A percentile compares a stretch with the other conserved stretches of the same genome.
phyloP scores from a whole-genome alignment of 106 monocot genomes.

The Acorus calamus region DNA sequence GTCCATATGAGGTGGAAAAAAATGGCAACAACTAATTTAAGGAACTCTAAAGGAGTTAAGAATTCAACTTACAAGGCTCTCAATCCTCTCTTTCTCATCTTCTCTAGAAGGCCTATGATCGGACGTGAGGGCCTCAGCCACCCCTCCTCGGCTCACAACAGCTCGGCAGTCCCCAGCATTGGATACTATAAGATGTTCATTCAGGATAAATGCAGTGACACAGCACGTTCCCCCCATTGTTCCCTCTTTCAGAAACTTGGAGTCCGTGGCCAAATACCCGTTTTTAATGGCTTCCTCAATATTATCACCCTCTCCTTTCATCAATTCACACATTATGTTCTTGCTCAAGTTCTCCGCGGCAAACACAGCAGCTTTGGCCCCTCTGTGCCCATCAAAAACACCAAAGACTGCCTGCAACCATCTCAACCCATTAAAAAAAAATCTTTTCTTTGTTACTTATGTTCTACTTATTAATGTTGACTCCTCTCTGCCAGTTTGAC shows the following conservation, averaged over 20 bases:
- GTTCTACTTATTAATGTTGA: too few relatives aligned
- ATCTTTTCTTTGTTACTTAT: too few relatives aligned
- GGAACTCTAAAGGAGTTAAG: too few relatives aligned
- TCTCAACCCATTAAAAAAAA: too few relatives aligned
- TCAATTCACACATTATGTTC: conserved; percentile 38
- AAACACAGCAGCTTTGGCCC: conserved; percentile 68
- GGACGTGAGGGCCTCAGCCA: conserved; percentile 66
- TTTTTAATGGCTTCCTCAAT: conserved; percentile 43
- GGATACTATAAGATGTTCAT: conserved; percentile 65
- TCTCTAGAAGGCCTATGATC: conserved; percentile 71
- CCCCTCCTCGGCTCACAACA: conserved; percentile 58
- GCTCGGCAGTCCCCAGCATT: conserved; percentile 93
- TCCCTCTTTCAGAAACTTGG: conserved; percentile 47
- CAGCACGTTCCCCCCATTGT: conserved; percentile 55
- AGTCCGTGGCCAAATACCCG: conserved; percentile 63
- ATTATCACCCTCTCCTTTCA: conserved; percentile 9
- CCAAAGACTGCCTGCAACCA: conserved; percentile 76
- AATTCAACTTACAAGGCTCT: conserved; percentile 54
- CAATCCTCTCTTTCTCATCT: conserved; percentile 74
- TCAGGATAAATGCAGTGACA: conserved; percentile 63
- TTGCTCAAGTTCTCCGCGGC: conserved; percentile 57
- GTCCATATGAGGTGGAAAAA: too few relatives aligned
- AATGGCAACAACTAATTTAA: too few relatives aligned
- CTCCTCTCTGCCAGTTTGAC: too few relatives aligned
- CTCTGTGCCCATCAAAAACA: conserved; percentile 88